Conservation (phyloP, 768 basidiomycete genomes). For the Russula griseocarnosa region DNA sequence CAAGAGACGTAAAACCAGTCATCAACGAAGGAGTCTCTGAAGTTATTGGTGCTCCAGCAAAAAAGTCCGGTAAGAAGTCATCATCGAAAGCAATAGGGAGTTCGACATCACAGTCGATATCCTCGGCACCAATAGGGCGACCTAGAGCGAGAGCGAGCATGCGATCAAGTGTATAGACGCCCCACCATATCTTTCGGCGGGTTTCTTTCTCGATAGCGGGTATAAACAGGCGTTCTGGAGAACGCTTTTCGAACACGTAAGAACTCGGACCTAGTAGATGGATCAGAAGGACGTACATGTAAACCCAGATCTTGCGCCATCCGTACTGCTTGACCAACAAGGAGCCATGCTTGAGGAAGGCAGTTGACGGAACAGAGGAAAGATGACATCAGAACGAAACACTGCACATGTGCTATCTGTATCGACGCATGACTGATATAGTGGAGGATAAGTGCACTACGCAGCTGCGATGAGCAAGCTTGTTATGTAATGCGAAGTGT, state of each 20-base stretch:
- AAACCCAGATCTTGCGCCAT: slow-evolving; percentile 88
- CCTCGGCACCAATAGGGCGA: slow-evolving; percentile 83
- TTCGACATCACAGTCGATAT: slow-evolving; percentile 88
- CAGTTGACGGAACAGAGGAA: slow-evolving; percentile 92
- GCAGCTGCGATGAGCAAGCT: slow-evolving; percentile 8
- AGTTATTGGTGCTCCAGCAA: slow-evolving; percentile 55
- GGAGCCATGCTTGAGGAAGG: slow-evolving; percentile 90
- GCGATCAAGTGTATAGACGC: slow-evolving; percentile 83
- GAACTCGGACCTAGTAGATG: slow-evolving; percentile 27
- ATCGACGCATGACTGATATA: slow-evolving; percentile 88
- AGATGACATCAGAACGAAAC: slow-evolving; percentile 82
- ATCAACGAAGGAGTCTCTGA: slow-evolving; percentile 65
- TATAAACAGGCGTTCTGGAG: slow-evolving; percentile 68
- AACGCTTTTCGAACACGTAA: slow-evolving; percentile 51
- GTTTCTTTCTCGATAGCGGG: slow-evolving; percentile 82
- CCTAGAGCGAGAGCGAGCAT: slow-evolving; percentile 91
- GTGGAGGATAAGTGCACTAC: slow-evolving; percentile 84
- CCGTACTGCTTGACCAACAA: slow-evolving; percentile 86
- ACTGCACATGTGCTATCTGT: slow-evolving; percentile 84
- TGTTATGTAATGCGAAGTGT: background rate
- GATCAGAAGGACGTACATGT: slow-evolving; percentile 56
- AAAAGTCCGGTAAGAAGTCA: slow-evolving; percentile 67
- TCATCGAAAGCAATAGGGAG: slow-evolving; percentile 82
- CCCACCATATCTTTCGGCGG: slow-evolving; percentile 91
- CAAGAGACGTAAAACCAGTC: slow-evolving; percentile 74